phyloP scores from a whole-genome alignment of 805 yeast genomes.

The Metschnikowia colocasiae region DNA sequence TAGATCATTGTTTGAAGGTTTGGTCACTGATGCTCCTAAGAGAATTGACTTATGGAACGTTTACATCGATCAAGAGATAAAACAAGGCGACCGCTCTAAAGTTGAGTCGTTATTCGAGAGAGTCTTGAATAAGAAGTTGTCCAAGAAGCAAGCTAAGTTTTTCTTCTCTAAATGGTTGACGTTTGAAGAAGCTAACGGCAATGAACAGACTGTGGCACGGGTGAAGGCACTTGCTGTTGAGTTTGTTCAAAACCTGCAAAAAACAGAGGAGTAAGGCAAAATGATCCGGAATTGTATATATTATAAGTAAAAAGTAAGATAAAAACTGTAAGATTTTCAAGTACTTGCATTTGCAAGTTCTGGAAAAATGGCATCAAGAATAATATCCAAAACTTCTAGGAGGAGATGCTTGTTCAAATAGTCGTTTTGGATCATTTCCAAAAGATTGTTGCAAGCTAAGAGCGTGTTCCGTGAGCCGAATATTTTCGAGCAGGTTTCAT shows the following conservation, averaged over 20 bases:
- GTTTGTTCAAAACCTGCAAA: slow-evolving; percentile 45
- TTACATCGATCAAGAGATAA: slow-evolving; percentile 89
- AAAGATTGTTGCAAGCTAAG: slow-evolving; percentile 57
- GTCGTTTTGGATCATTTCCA: slow-evolving; percentile 71
- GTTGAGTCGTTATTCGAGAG: slow-evolving; percentile 83
- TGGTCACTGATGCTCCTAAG: slow-evolving; percentile 84
- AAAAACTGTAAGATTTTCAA: not conserved
- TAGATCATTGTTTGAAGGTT: slow-evolving; percentile 89
- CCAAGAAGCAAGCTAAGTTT: slow-evolving; percentile 88
- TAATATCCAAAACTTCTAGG: slow-evolving; percentile 54
- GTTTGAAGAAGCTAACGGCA: slow-evolving; percentile 67
- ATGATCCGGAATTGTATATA: not conserved
- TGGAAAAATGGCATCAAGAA: slow-evolving; percentile 45
- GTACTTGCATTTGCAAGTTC: slow-evolving; percentile 4
- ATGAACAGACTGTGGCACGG: slow-evolving; percentile 67
- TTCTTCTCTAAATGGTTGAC: slow-evolving; percentile 90
- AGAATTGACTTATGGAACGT: slow-evolving; percentile 94
- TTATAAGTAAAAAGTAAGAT: not conserved
- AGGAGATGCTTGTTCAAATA: slow-evolving; percentile 62
- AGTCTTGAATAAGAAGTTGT: slow-evolving; percentile 60
- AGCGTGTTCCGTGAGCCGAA: slow-evolving; percentile 67
- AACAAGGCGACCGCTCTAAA: slow-evolving; percentile 53
- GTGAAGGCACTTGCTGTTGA: slow-evolving; percentile 91
- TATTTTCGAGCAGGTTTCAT: slow-evolving; percentile 64
- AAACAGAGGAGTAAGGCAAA: slow-evolving; percentile 11